Percentiles rank a stretch among this genome's conserved stretches.
Evolutionary conservation across 805 yeast genomes (phyloP).

Genomic region (Zygotorulaspora sp.): DNA sequence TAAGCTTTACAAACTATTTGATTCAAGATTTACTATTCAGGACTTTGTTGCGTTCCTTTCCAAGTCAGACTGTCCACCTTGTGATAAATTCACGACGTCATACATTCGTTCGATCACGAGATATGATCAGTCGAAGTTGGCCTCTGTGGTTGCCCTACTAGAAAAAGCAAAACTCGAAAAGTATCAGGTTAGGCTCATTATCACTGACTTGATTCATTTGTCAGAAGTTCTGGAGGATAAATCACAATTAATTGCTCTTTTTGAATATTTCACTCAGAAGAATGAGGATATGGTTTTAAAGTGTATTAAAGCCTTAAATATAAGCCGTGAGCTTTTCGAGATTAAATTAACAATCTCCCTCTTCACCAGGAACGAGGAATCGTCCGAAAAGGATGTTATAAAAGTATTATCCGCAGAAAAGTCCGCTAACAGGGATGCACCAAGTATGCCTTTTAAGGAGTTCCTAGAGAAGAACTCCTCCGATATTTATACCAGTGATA

Average conservation of each 20-base stretch:
- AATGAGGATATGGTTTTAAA: slow-evolving; percentile 40
- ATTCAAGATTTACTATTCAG: slow-evolving; percentile 21
- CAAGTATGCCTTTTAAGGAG: slow-evolving; percentile 29
- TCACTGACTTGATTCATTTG: slow-evolving; percentile 37
- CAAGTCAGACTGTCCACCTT: slow-evolving; percentile 28
- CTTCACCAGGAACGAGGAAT: slow-evolving; percentile 23
- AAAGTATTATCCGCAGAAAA: slow-evolving; percentile 28
- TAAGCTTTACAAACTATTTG: slow-evolving; percentile 36
- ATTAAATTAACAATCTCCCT: slow-evolving; percentile 66
- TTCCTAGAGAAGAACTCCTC: slow-evolving; percentile 30
- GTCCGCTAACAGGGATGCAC: slow-evolving; percentile 21
- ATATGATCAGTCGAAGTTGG: slow-evolving; percentile 39
- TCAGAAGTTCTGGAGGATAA: slow-evolving; percentile 40
- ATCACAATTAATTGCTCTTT: slow-evolving; percentile 36
- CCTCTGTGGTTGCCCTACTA: slow-evolving; percentile 37
- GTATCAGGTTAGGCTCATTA: slow-evolving; percentile 37
- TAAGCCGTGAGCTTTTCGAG: slow-evolving; percentile 48
- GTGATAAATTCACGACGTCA: slow-evolving; percentile 42
- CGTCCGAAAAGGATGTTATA: slow-evolving; percentile 31
- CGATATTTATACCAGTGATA: slow-evolving; percentile 30
- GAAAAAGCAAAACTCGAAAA: slow-evolving; percentile 34
- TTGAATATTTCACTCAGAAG: slow-evolving; percentile 37
- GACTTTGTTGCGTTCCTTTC: slow-evolving; percentile 22
- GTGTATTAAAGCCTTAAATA: slow-evolving; percentile 35
- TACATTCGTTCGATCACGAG: slow-evolving; percentile 43